Conservation (phyloP, 345 rosid species). For the Hibiscus syriacus region DNA sequence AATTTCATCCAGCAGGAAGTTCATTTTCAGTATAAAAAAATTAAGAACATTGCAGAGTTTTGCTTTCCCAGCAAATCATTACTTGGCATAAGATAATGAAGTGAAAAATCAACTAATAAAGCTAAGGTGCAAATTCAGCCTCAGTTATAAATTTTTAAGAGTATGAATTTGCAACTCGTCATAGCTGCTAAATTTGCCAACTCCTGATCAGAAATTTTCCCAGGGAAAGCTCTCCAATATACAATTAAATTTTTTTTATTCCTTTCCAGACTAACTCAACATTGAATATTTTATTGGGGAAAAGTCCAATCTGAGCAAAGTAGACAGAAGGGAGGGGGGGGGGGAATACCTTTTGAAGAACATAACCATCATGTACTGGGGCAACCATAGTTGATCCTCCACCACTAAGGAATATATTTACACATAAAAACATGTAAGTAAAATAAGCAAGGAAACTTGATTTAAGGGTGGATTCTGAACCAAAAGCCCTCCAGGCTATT, state of each 20-base stretch:
- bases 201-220: background rate
- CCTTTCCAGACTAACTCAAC: background rate
- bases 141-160: background rate
- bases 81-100: background rate
- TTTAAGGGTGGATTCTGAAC: background rate
- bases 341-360: slow-evolving; percentile 79
- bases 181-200: background rate
- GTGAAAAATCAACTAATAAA: background rate
- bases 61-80: background rate
- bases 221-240: background rate
- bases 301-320: background rate
- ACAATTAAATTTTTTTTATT: background rate
- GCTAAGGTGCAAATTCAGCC: background rate
- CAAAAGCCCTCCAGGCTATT: background rate
- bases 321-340: too few species aligned
- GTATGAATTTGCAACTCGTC: background rate
- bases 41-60: background rate
- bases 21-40: slow-evolving; percentile 2
- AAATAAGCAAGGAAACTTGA: background rate
- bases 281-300: background rate
- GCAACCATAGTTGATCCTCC: slow-evolving; percentile 97
- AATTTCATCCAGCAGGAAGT: too few species aligned
- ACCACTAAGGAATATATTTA: slow-evolving; percentile 43
- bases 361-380: slow-evolving; percentile 97
- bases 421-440: background rate